Conservation (phyloP, 73 alveolate species). For the Stentor roeselii region DNA sequence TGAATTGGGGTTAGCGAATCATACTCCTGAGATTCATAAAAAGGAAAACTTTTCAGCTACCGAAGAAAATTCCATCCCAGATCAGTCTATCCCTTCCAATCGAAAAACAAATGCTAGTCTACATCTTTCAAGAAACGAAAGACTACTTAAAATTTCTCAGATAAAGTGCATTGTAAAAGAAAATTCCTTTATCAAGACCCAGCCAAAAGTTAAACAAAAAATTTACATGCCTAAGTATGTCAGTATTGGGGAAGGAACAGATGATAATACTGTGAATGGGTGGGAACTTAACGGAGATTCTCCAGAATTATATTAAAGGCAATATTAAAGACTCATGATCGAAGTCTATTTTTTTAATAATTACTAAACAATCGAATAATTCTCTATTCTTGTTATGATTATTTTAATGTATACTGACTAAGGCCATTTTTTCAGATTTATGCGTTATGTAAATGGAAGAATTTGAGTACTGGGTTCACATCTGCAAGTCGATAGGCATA, state of each 20-base stretch:
- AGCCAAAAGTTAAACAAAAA: too few species aligned
- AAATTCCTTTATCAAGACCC: too few species aligned
- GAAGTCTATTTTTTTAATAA: too few species aligned
- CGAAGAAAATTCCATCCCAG: too few species aligned
- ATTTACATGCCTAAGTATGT: neutral
- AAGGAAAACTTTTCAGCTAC: too few species aligned
- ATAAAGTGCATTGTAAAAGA: neutral
- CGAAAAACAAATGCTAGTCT: neutral
- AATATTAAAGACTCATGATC: too few species aligned
- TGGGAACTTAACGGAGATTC: too few species aligned
- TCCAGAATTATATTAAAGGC: too few species aligned
- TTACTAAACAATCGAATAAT: too few species aligned
- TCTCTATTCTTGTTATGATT: too few species aligned
- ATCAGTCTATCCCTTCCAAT: neutral
- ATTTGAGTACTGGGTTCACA: neutral
- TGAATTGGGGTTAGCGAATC: neutral
- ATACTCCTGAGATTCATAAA: neutral
- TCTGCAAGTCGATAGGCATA: neutral
- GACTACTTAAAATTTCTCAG: neutral
- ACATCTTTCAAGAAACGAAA: neutral
- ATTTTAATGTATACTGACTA: too few species aligned
- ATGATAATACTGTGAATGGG: neutral
- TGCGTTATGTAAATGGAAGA: neutral
- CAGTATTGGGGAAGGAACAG: neutral
- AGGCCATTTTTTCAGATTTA: too few species aligned